These are phyloP conservation scores for Diaporthe citrichinensis DNA, from an alignment of 2,329 filamentous ascomycete species.

Conservation along the genomic window DNA sequence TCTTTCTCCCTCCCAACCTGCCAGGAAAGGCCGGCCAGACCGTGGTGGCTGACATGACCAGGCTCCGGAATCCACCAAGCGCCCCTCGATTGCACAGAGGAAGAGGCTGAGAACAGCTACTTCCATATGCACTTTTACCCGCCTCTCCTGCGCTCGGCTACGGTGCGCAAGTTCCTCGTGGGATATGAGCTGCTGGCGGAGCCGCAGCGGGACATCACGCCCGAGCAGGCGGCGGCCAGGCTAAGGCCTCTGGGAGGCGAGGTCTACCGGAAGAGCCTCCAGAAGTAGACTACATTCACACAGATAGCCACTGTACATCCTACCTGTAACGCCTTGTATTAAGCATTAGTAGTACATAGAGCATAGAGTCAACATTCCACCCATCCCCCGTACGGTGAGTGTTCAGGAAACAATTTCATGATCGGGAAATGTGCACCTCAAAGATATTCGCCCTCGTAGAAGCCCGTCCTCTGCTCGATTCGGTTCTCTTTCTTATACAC, in stretches of 20 bases:
- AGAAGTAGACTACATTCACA: constrained; percentile 35
- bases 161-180: constrained; percentile 95
- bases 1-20: not conserved
- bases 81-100: constrained; percentile 83
- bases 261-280: constrained; percentile 81
- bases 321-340: not conserved
- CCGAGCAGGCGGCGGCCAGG: constrained; percentile 89
- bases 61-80: constrained; percentile 97
- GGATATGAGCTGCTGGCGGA: constrained; percentile 98
- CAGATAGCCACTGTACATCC: constrained; percentile 12
- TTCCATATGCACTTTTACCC: constrained; percentile 99
- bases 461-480: not conserved
- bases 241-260: constrained; percentile 83
- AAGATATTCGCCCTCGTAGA: not conserved
- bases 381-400: not conserved
- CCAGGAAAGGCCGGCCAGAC: not conserved
- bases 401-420: not conserved
- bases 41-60: constrained; percentile 50
- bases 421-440: not conserved
- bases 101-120: constrained; percentile 89
- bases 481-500: not conserved
- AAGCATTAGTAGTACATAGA: constrained; percentile 18
- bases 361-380: not conserved
- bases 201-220: constrained; percentile 98
- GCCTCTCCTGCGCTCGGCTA: constrained; percentile 90